A percentile compares a stretch with the other conserved stretches of the same genome.
Conservation (phyloP, 306 rosid species). For the peach (Prunus persica) region DNA sequence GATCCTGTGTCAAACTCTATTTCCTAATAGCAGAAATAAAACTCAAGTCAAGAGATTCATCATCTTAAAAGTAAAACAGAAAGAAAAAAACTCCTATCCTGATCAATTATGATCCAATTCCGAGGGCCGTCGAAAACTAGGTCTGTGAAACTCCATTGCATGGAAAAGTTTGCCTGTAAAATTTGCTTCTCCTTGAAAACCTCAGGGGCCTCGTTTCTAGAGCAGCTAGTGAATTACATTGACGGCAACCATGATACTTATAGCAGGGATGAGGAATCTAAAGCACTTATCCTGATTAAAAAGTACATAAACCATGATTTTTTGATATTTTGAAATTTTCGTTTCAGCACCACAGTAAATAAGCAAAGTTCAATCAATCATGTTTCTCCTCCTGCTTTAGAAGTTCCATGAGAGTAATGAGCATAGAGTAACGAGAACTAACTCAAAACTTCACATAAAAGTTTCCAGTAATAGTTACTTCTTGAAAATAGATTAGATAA, state of each 20-base stretch:
- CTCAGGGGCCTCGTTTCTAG: not conserved
- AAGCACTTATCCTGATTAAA: not conserved
- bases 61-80: not conserved
- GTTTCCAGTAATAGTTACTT: not conserved
- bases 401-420: not conserved
- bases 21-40: not conserved
- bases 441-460: not conserved
- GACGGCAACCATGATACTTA: not conserved
- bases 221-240: not conserved
- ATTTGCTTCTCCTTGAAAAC: not conserved
- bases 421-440: not conserved
- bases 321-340: not conserved
- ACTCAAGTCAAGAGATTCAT: not conserved
- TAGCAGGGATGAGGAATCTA: not conserved
- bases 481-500: not conserved
- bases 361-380: constrained; percentile 5
- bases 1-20: not conserved
- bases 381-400: not conserved
- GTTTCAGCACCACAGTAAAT: not conserved
- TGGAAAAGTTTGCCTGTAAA: not conserved
- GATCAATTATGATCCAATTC: not conserved
- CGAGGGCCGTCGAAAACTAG: not conserved
- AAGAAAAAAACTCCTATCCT: not conserved
- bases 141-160: not conserved
- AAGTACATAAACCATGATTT: not conserved